Base-by-base conservation (phyloP, 148 eudicot genomes). In the Polygonum aviculare region DNA sequence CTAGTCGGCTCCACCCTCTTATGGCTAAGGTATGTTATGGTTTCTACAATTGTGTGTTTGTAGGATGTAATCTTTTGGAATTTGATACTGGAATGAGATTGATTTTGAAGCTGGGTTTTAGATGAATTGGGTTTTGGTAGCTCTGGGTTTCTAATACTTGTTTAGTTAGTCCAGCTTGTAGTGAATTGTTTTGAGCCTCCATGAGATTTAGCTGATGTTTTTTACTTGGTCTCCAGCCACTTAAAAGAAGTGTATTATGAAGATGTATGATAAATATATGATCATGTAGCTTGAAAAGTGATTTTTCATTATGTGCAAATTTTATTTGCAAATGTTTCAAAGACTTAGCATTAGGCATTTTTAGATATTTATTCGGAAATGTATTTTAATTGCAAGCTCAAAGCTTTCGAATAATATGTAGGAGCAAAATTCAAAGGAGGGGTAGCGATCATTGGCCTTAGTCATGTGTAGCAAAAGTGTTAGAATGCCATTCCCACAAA, bases 21-120 rank as follows among this genome's bases (percentile, higher is more conserved):
- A 77, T 67, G 78, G 78, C 78, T 14, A 45, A 48, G 78, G 78
- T 77, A 77, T 67, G 35, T 15, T 44, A 15, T 73, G 57, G 35
- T 73, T 73, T 31, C 51, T n/a, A 4, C 62, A 15, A 35, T 2
- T 14, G 69, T 62, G 69, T 62, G 69, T 38, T 62, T 31, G 69
- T 62, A 62, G 12, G 2, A 33, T 63, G 6, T 33, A 22, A 21
- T 10, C 39, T 38, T 6, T 38, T 22, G 11, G 38, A 67, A 26
- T 73, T 22, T 73, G 38, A 44, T 12, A 63, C 16, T 7, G 26
- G 39, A 39, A 44, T 69, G 19, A 15, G 74, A 39, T 18, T 70
- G 74, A 6, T 72, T 21, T 41, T 48, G 35, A 44, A 11, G 21
- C 39, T 33, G 21, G 36, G 36, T 59, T 41, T 38, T 38, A 2